phyloP scores from a whole-genome alignment of 768 basidiomycete genomes.

The Mrakia blollopis region DNA sequence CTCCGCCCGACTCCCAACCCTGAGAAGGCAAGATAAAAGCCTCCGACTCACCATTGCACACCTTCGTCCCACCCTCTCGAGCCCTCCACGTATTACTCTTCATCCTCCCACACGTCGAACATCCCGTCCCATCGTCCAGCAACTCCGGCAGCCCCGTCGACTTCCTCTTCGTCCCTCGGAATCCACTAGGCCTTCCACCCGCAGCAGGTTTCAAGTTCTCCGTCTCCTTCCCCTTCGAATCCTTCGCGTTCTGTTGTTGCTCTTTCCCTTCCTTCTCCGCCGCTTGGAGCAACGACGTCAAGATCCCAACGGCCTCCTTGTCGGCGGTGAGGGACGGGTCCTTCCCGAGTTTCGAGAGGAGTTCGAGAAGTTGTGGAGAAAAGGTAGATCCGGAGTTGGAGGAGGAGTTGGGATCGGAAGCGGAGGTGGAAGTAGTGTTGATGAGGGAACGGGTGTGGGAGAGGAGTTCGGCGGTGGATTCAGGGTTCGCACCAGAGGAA shows the following conservation, averaged over 20 bases:
- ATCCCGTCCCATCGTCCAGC: not conserved
- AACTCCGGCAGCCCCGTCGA: not conserved
- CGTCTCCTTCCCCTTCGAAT: not conserved
- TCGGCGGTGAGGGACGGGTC: not conserved
- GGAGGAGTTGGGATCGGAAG: not conserved
- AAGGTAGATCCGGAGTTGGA: not conserved
- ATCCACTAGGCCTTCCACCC: not conserved
- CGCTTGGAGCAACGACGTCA: not conserved
- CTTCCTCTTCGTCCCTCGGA: constrained; percentile 13
- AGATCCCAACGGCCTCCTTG: constrained; percentile 12
- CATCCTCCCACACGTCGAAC: constrained; percentile 18
- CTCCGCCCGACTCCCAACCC: too few relatives aligned
- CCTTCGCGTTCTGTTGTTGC: not conserved
- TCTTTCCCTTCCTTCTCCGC: not conserved
- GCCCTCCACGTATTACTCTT: constrained; percentile 7
- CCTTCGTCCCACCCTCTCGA: constrained; percentile 9
- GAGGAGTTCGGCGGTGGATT: not conserved
- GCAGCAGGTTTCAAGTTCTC: too few relatives aligned
- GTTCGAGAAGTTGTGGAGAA: constrained; percentile 18
- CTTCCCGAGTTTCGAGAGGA: constrained; percentile 3
- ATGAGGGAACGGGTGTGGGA: not conserved
- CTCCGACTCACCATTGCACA: constrained; percentile 21
- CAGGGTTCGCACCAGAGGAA: not conserved
- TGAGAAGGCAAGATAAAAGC: too few relatives aligned
- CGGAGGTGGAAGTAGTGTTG: not conserved